A percentile compares a stretch with the other conserved stretches of the same genome.
Conservation (phyloP, 305 asterid species). For the Solanum hybrid region DNA sequence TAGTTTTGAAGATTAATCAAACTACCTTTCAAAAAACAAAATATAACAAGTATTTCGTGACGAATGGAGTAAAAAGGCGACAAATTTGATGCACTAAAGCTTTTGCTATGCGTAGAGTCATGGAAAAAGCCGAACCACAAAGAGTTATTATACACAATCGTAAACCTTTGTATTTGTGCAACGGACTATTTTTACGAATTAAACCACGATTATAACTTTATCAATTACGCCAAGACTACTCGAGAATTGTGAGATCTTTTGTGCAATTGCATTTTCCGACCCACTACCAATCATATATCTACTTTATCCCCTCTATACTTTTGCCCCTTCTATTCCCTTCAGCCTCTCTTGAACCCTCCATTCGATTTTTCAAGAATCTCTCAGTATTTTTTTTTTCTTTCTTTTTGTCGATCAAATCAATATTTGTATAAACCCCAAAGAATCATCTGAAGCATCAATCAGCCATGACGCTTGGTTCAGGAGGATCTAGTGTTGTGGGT, state of each 20-base stretch:
- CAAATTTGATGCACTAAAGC: background rate
- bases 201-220: fast-evolving
- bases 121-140: background rate
- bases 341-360: background rate
- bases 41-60: background rate
- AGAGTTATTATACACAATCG: background rate
- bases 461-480: constrained; percentile 51
- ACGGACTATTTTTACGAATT: background rate
- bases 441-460: background rate
- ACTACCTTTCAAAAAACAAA: too few relatives aligned
- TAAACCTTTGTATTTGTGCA: background rate
- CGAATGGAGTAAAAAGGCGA: background rate
- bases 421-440: constrained; percentile 7
- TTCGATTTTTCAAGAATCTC: background rate
- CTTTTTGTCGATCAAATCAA: constrained; percentile 15
- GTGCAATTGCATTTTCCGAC: background rate
- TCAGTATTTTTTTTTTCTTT: background rate
- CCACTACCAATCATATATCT: background rate
- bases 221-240: fast-evolving
- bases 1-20: background rate
- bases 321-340: background rate
- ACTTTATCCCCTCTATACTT: background rate
- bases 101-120: background rate
- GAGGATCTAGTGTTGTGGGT: constrained; percentile 63
- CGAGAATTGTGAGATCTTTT: background rate